A percentile compares a stretch with the other conserved stretches of the same genome.
These are phyloP conservation scores for Harringtonia lauricola DNA, from an alignment of 2,329 filamentous ascomycete species.

Conservation along the genomic window DNA sequence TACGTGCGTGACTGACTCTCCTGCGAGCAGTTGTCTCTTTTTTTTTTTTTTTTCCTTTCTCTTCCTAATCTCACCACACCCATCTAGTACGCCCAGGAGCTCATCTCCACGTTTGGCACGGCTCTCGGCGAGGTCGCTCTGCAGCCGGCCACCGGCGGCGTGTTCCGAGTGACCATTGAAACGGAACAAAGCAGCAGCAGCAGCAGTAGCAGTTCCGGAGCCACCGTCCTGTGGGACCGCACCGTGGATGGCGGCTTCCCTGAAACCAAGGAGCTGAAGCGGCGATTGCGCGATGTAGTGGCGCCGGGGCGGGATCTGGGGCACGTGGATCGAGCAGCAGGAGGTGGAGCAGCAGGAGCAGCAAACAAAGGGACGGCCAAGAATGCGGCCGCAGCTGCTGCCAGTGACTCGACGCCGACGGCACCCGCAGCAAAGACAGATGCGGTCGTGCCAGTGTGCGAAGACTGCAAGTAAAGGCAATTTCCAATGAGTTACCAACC, in stretches of 20 bases:
- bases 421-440: constrained; percentile 21
- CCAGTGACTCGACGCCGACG: no score
- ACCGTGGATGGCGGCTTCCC: constrained; percentile 83
- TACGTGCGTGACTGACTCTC: constrained; percentile 51
- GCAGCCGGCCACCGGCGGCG: constrained; percentile 72
- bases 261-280: constrained; percentile 85
- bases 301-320: constrained; percentile 69
- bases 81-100: constrained; percentile 79
- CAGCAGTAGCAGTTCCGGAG: constrained; percentile 15
- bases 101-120: constrained; percentile 83
- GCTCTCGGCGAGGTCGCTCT: constrained; percentile 79
- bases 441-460: constrained; percentile 20
- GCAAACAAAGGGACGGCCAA: neutral
- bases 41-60: constrained; percentile 6
- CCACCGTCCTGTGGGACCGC: constrained; percentile 68
- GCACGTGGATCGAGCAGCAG: constrained; percentile 54
- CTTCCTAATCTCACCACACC: neutral
- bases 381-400: constrained; percentile 3
- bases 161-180: constrained; percentile 54
- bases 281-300: constrained; percentile 69
- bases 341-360: neutral
- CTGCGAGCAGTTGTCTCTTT: neutral
- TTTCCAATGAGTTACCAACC: no score
- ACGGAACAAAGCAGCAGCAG: constrained; percentile 9
- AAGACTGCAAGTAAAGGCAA: constrained; percentile 25